Percentiles rank a stretch among this genome's conserved stretches.
phyloP scores from a whole-genome alignment of 257 asterid species.

The Penstemon davidsonii region DNA sequence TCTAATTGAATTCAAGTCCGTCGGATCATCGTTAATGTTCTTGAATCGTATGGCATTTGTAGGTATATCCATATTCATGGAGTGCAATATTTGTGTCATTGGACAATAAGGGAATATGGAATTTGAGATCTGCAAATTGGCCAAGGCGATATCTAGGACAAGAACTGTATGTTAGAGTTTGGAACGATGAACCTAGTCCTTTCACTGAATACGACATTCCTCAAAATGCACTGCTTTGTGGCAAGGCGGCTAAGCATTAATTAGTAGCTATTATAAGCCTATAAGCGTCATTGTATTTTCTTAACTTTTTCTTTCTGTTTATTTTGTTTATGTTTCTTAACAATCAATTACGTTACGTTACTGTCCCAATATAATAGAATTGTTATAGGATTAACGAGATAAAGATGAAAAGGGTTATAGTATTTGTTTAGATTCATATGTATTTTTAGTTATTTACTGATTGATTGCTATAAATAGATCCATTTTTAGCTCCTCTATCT shows the following conservation, averaged over 20 bases:
- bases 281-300: neutral
- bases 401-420: neutral
- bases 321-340: slow-evolving; percentile 14
- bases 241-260: slow-evolving; percentile 42
- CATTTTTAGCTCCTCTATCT: neutral
- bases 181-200: slow-evolving; percentile 52
- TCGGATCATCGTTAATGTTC: no score
- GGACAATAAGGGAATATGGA: slow-evolving; percentile 95
- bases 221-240: slow-evolving; percentile 59
- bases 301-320: neutral
- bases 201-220: slow-evolving; percentile 63
- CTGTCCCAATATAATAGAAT: slow-evolving; percentile 27
- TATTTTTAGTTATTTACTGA: slow-evolving; percentile 3
- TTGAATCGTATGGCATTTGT: neutral
- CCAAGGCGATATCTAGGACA: slow-evolving; percentile 72
- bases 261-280: neutral
- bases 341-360: slow-evolving; percentile 55
- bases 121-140: slow-evolving; percentile 77
- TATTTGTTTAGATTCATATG: slow-evolving; percentile 19
- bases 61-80: slow-evolving; percentile 85
- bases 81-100: slow-evolving; percentile 56
- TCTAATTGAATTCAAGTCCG: no score
- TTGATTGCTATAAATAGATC: neutral
- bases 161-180: slow-evolving; percentile 63
- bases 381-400: neutral